Evolutionary conservation across 2,329 filamentous ascomycete genomes (phyloP).

Genomic region (Pseudogymnoascus sp.): DNA sequence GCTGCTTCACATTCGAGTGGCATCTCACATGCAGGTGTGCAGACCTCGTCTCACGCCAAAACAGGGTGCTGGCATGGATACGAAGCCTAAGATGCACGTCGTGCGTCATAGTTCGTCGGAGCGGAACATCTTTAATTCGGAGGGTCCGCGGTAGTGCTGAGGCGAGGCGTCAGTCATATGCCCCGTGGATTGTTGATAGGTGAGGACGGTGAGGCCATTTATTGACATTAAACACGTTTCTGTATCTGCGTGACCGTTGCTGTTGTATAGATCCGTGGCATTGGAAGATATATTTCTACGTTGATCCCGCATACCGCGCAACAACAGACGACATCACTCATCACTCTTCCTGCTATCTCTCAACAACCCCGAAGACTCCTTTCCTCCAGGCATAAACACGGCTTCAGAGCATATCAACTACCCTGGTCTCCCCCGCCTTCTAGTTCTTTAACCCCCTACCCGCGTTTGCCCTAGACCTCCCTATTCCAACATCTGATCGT

Average conservation of each 20-base stretch:
- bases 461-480: not conserved
- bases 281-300: not conserved
- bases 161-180: conserved; percentile 1
- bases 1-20: not conserved
- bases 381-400: not conserved
- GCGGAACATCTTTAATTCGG: conserved; percentile 9
- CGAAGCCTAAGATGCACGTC: conserved; percentile 3
- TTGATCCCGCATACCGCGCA: not conserved
- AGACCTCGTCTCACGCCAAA: conserved; percentile 1
- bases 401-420: not conserved
- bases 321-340: not conserved
- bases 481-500: not conserved
- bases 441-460: not conserved
- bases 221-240: not conserved
- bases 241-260: not conserved
- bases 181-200: conserved; percentile 1
- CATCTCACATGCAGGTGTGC: conserved; percentile 3
- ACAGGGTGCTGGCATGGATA: not conserved
- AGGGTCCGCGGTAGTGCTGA: not conserved
- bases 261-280: not conserved
- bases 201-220: not conserved
- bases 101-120: conserved; percentile 4
- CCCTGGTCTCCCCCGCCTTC: not conserved
- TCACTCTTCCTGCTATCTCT: not conserved
- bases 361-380: not conserved